Conservation (phyloP, 2,329 filamentous ascomycete species). For the Fusarium fracticaudum region DNA sequence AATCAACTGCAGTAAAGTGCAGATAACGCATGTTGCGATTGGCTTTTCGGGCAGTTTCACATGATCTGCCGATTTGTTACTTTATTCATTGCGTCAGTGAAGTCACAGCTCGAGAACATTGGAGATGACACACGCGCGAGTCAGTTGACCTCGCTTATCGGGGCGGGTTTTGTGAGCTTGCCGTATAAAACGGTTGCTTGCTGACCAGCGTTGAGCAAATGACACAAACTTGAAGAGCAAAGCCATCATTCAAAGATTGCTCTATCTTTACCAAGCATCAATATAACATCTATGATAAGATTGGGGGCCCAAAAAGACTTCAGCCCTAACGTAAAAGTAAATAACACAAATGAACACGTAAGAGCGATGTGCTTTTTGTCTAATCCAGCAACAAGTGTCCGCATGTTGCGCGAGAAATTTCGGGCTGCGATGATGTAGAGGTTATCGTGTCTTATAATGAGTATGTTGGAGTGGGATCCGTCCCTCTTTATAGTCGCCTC, state of each 20-base stretch:
- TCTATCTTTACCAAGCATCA: no score
- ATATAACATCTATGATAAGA: no score
- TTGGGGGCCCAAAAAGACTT: no score
- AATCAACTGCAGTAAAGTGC: neutral
- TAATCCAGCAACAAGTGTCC: fast-evolving
- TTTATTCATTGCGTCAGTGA: neutral
- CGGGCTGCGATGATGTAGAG: fast-evolving
- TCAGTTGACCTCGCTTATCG: neutral
- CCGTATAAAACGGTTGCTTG: neutral
- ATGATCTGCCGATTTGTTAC: fast-evolving
- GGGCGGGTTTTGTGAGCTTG: no score
- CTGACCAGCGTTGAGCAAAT: no score
- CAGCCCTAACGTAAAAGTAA: no score
- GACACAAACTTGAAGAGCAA: fast-evolving
- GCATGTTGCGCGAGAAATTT: neutral
- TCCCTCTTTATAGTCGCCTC: neutral
- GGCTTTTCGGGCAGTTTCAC: neutral
- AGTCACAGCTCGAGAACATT: neutral
- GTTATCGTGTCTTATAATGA: neutral
- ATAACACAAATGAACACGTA: no score
- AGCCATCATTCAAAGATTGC: fast-evolving
- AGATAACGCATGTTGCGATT: neutral
- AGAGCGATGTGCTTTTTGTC: no score
- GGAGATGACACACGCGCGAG: neutral
- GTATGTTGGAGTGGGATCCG: fast-evolving